These are phyloP conservation scores for Pythium sukuiense DNA, from an alignment of 352 stramenopile genomes.

Conservation along the genomic window DNA sequence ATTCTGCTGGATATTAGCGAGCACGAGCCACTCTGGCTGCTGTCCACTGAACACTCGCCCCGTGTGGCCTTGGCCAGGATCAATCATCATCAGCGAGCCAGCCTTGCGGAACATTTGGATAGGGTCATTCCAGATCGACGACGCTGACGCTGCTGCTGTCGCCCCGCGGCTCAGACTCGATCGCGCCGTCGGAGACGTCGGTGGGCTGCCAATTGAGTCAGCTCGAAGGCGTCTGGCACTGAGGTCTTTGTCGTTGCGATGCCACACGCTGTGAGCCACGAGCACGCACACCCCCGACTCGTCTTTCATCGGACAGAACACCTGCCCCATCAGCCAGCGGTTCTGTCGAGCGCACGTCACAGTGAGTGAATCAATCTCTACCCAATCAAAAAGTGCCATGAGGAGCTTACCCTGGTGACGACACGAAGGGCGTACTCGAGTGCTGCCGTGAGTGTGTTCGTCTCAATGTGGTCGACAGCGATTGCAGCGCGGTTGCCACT, in stretches of 20 bases:
- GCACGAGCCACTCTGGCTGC: conserved; percentile 67
- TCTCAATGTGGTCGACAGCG: conserved; percentile 64
- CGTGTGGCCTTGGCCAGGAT: conserved; percentile 74
- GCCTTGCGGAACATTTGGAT: conserved; percentile 80
- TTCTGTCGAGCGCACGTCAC: conserved; percentile 32
- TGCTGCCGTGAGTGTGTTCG: conserved; percentile 46
- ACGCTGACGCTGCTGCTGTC: conserved; percentile 24
- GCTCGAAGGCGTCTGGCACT: not conserved
- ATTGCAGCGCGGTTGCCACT: conserved; percentile 58
- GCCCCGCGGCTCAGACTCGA: conserved; percentile 7
- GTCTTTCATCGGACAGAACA: conserved; percentile 66
- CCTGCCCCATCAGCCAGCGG: conserved; percentile 72
- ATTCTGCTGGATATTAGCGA: conserved; percentile 47
- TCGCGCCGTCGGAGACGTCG: conserved; percentile 13
- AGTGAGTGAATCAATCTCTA: not conserved
- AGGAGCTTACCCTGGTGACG: conserved; percentile 47
- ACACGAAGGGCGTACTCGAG: conserved; percentile 70
- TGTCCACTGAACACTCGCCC: conserved; percentile 73
- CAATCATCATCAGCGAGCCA: conserved; percentile 68
- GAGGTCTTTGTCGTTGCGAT: conserved; percentile 38
- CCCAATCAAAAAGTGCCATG: not conserved
- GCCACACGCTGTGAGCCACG: conserved; percentile 71
- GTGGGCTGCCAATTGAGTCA: not conserved
- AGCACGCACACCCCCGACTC: conserved; percentile 62
- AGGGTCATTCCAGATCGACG: conserved; percentile 37